Evolutionary conservation across 495 filamentous ascomycete species (phyloP).

Genomic region (Lophium mytilinum): DNA sequence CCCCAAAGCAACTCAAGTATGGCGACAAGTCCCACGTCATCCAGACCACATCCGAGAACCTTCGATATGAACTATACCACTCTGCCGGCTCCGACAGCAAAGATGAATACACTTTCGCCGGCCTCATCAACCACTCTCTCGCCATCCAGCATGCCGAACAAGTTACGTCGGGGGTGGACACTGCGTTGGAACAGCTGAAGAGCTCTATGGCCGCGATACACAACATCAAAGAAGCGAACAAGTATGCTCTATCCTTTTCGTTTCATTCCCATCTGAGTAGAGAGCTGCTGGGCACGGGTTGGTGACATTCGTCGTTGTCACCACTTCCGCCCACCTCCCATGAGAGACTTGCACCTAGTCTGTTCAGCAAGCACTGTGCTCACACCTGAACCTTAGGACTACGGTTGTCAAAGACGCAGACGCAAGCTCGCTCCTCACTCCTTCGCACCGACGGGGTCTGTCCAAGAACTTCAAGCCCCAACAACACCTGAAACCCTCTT

Average conservation of each 20-base stretch:
- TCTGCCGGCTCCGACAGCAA: slow-evolving; percentile 11
- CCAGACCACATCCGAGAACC: slow-evolving; percentile 18
- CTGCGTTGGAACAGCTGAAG: slow-evolving; percentile 31
- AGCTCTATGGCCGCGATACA: slow-evolving; percentile 30
- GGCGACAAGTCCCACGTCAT: slow-evolving; percentile 22
- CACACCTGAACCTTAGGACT: slow-evolving; percentile 15
- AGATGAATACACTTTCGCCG: slow-evolving; percentile 24
- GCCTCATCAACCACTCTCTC: slow-evolving; percentile 26
- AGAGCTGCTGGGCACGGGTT: neutral
- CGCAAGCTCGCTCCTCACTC: slow-evolving; percentile 13
- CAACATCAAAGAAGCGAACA: slow-evolving; percentile 34
- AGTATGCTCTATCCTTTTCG: slow-evolving; percentile 17
- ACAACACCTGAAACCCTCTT: slow-evolving; percentile 6
- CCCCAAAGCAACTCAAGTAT: slow-evolving; percentile 24
- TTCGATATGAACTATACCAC: slow-evolving; percentile 25
- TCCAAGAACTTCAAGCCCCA: slow-evolving; percentile 17
- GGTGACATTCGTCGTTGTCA: neutral
- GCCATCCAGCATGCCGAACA: slow-evolving; percentile 17
- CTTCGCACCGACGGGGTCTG: slow-evolving; percentile 17
- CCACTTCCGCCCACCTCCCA: neutral
- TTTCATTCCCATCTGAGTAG: neutral
- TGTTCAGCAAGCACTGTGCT: neutral
- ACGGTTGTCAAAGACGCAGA: slow-evolving; percentile 10
- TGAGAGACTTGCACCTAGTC: neutral
- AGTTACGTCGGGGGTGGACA: slow-evolving; percentile 27